A percentile compares a stretch with the other conserved stretches of the same genome.
Evolutionary conservation across 2,329 filamentous ascomycete genomes (phyloP).

Genomic region (Akanthomyces lecanii): DNA sequence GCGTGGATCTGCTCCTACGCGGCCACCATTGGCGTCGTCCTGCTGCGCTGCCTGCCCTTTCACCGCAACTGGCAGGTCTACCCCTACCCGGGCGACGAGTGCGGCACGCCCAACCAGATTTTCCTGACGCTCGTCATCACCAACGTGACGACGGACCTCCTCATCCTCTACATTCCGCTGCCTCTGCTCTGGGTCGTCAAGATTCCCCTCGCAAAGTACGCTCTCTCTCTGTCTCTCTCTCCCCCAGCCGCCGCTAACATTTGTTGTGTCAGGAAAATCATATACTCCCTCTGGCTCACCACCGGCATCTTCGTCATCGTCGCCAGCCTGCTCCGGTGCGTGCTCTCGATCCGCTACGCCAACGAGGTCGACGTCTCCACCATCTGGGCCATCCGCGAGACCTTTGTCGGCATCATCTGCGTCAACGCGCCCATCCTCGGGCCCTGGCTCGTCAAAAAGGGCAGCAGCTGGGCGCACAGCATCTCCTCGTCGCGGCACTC

Average conservation of each 20-base stretch:
- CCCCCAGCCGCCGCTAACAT: not conserved
- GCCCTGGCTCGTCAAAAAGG: slow-evolving; percentile 24
- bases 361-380: slow-evolving; percentile 23
- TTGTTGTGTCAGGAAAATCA: slow-evolving; percentile 21
- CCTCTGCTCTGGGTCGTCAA: slow-evolving; percentile 24
- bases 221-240: no score
- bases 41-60: slow-evolving; percentile 23
- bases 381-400: slow-evolving; percentile 27
- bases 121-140: slow-evolving; percentile 23
- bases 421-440: slow-evolving; percentile 24
- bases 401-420: slow-evolving; percentile 24
- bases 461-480: slow-evolving; percentile 17
- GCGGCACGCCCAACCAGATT: slow-evolving; percentile 21
- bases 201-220: slow-evolving; percentile 21
- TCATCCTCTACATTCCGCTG: slow-evolving; percentile 24
- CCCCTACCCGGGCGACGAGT: slow-evolving; percentile 25
- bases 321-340: slow-evolving; percentile 23
- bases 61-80: slow-evolving; percentile 26
- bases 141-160: slow-evolving; percentile 25
- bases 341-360: slow-evolving; percentile 22
- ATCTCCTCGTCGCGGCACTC: slow-evolving; percentile 16
- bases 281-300: slow-evolving; percentile 23
- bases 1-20: slow-evolving; percentile 20
- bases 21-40: slow-evolving; percentile 22
- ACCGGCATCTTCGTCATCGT: slow-evolving; percentile 26